Evolutionary conservation across 257 asterid species (phyloP).

Genomic region (Fraxinus quadrangulata): DNA sequence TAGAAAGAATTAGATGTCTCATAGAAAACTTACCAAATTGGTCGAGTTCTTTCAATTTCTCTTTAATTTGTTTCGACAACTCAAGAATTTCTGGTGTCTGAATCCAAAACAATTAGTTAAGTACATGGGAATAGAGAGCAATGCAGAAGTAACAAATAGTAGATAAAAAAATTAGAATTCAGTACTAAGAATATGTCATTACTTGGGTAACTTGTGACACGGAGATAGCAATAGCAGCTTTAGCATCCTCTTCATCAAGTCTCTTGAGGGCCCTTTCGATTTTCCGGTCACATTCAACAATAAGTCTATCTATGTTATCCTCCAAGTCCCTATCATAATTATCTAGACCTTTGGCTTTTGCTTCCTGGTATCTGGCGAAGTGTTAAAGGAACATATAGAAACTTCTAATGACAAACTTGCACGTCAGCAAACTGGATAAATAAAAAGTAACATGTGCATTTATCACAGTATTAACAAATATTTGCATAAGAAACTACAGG

Average conservation of each 20-base stretch:
- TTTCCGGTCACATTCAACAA: conserved; percentile 92
- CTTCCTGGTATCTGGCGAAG: conserved; percentile 67
- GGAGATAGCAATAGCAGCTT: conserved; percentile 92
- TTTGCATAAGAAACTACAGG: background rate
- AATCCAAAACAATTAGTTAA: conserved; percentile 24
- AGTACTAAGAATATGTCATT: background rate
- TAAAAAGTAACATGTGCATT: background rate
- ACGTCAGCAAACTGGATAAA: background rate
- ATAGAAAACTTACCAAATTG: conserved; percentile 53
- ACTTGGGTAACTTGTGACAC: conserved; percentile 94
- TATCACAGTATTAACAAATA: background rate
- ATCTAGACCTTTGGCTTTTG: conserved; percentile 76
- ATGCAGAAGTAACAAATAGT: background rate
- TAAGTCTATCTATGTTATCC: conserved; percentile 91
- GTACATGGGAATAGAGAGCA: conserved; percentile 14
- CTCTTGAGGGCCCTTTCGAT: conserved; percentile 86
- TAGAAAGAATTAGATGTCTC: background rate
- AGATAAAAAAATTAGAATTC: background rate
- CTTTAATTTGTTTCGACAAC: conserved; percentile 81
- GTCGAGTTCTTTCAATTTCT: conserved; percentile 78
- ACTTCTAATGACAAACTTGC: conserved; percentile 11
- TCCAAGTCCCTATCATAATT: conserved; percentile 91
- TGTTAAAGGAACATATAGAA: conserved; percentile 50
- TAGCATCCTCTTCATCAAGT: conserved; percentile 96
- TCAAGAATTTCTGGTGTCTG: conserved; percentile 81